A percentile compares a stretch with the other conserved stretches of the same genome.
Conservation (phyloP, 2,329 filamentous ascomycete species). For the Aspergillus sp. region DNA sequence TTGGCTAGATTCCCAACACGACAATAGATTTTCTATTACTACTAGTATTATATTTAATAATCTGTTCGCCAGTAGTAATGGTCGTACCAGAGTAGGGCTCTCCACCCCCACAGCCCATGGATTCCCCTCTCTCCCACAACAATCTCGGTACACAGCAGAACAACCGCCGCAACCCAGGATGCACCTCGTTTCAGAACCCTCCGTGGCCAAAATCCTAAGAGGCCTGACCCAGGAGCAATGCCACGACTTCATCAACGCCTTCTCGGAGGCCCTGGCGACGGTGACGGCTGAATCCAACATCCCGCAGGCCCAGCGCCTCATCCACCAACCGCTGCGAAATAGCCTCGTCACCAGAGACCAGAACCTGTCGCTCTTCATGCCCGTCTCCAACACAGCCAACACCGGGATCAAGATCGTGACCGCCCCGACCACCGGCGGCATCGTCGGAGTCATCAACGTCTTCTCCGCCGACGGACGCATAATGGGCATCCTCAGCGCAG, state of each 20-base stretch:
- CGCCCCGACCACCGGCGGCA: slow-evolving; percentile 28
- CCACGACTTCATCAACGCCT: slow-evolving; percentile 24
- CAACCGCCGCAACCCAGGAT: slow-evolving; percentile 12
- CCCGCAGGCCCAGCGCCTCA: slow-evolving; percentile 16
- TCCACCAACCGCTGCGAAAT: slow-evolving; percentile 37
- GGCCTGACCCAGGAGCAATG: slow-evolving; percentile 23
- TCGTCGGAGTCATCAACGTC: slow-evolving; percentile 61
- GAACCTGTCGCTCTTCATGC: slow-evolving; percentile 63
- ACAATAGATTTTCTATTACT: too few relatives aligned
- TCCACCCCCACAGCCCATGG: neutral
- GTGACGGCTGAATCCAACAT: slow-evolving; percentile 22
- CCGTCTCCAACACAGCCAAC: slow-evolving; percentile 53
- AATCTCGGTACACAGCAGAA: too few relatives aligned
- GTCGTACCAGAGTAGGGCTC: neutral
- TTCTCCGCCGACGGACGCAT: slow-evolving; percentile 55
- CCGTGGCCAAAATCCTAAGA: slow-evolving; percentile 25
- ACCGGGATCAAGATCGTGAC: slow-evolving; percentile 68
- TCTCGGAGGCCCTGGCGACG: slow-evolving; percentile 25
- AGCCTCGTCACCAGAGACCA: slow-evolving; percentile 30
- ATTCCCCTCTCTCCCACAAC: slow-evolving; percentile 1
- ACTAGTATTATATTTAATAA: too few relatives aligned
- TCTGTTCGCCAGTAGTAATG: too few relatives aligned
- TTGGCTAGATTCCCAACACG: too few relatives aligned
- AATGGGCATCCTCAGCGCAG: slow-evolving; percentile 61
- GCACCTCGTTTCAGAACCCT: slow-evolving; percentile 26